A percentile compares a stretch with the other conserved stretches of the same genome.
Conservation (phyloP, 495 filamentous ascomycete species). For the Rostrohypoxylon terebratum region DNA sequence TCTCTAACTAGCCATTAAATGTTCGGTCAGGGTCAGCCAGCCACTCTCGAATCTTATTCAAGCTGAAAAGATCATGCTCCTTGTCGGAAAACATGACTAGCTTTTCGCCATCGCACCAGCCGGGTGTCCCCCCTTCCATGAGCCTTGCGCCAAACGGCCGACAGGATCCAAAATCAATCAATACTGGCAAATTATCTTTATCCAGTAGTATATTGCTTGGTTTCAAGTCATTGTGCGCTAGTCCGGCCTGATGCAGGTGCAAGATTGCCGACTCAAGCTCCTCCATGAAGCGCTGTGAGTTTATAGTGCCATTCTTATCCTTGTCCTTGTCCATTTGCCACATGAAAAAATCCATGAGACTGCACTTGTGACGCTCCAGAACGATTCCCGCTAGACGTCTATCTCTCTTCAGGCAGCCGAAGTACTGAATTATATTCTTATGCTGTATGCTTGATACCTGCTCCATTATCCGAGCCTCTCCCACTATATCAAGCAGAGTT, state of each 20-base stretch:
- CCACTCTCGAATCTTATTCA: slow-evolving; percentile 16
- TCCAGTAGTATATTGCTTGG: slow-evolving; percentile 56
- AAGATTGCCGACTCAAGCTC: slow-evolving; percentile 49
- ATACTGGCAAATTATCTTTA: slow-evolving; percentile 44
- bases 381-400: slow-evolving; percentile 19
- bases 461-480: slow-evolving; percentile 28
- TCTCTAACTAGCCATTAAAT: slow-evolving; percentile 6
- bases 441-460: slow-evolving; percentile 22
- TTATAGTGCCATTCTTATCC: slow-evolving; percentile 16
- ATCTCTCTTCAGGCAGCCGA: slow-evolving; percentile 18
- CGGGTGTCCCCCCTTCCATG: slow-evolving; percentile 44
- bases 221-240: slow-evolving; percentile 56
- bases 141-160: slow-evolving; percentile 43
- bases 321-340: slow-evolving; percentile 17
- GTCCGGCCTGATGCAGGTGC: slow-evolving; percentile 51
- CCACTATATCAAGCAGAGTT: slow-evolving; percentile 19
- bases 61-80: slow-evolving; percentile 17
- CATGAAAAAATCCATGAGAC: slow-evolving; percentile 14
- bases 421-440: slow-evolving; percentile 30
- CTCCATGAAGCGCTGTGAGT: slow-evolving; percentile 39
- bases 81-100: slow-evolving; percentile 14
- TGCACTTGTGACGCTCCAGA: slow-evolving; percentile 21
- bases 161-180: slow-evolving; percentile 53
- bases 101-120: slow-evolving; percentile 37
- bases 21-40: slow-evolving; percentile 5